phyloP scores from a whole-genome alignment of 345 rosid genomes.

The Gossypium mustelinum region DNA sequence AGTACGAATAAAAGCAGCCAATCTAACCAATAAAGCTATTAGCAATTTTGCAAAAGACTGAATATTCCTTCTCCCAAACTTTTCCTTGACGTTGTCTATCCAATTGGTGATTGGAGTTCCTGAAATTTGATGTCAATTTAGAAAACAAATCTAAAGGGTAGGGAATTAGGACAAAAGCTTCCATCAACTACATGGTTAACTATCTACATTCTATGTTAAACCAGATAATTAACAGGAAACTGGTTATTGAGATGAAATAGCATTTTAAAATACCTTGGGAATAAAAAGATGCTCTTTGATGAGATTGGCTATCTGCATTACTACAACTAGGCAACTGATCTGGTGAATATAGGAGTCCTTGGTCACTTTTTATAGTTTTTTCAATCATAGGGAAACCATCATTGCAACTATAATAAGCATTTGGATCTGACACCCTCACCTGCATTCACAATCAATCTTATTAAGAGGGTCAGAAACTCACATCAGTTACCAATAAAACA shows the following conservation, averaged over 20 bases:
- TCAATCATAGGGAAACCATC: constrained; percentile 41
- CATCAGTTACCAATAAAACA: background rate
- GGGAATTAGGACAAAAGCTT: background rate
- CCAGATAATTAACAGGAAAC: background rate
- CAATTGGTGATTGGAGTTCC: constrained; percentile 39
- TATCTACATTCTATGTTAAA: background rate
- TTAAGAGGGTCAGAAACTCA: background rate
- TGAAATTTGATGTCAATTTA: constrained; percentile 20
- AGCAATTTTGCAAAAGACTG: constrained; percentile 31
- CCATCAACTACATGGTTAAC: background rate
- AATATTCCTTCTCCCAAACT: constrained; percentile 36
- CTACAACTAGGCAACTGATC: constrained; percentile 27
- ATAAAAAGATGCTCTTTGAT: constrained; percentile 19
- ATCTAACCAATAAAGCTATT: constrained; percentile 42
- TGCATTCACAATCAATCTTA: constrained; percentile 23
- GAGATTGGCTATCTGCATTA: constrained; percentile 16
- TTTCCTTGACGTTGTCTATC: constrained; percentile 44
- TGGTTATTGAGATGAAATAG: background rate
- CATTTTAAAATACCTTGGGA: constrained; percentile 33
- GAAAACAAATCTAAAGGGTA: constrained; percentile 7
- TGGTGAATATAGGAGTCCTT: constrained; percentile 26
- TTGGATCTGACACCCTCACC: constrained; percentile 53
- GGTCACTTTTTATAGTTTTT: constrained; percentile 31
- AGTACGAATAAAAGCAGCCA: constrained; percentile 43
- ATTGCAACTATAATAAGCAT: constrained; percentile 65